phyloP scores from a whole-genome alignment of 345 rosid genomes.

The Bretschneidera sinensis region DNA sequence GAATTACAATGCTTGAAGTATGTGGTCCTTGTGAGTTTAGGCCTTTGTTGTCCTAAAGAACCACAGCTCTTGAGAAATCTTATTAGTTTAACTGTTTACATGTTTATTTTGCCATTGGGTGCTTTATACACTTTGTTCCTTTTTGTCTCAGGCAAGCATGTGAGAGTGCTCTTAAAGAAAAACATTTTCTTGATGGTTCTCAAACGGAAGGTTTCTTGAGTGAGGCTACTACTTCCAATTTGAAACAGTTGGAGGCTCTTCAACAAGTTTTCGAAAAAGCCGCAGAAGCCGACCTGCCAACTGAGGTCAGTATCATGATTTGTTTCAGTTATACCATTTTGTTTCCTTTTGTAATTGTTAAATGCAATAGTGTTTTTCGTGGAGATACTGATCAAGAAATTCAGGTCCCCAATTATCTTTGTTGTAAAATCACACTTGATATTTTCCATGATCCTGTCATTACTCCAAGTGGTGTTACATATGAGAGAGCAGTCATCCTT shows the following conservation, averaged over 20 bases:
- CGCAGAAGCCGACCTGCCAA: constrained; percentile 56
- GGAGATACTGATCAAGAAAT: constrained; percentile 9
- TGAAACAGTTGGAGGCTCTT: constrained; percentile 46
- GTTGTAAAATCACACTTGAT: constrained; percentile 88
- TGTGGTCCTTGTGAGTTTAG: constrained; percentile 38
- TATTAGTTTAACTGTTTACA: constrained; percentile 1
- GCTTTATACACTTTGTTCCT: constrained; percentile 15
- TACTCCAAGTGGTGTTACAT: constrained; percentile 81
- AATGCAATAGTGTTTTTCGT: not conserved
- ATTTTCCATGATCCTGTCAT: constrained; percentile 86
- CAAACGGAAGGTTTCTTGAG: constrained; percentile 49
- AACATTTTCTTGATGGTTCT: constrained; percentile 42
- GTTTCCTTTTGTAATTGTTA: not conserved
- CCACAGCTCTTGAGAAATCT: too few relatives aligned
- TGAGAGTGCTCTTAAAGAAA: constrained; percentile 69
- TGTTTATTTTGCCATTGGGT: not conserved
- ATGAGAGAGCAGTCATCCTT: constrained; percentile 82
- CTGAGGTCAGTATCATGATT: constrained; percentile 41
- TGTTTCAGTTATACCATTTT: not conserved
- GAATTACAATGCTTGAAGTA: constrained; percentile 82
- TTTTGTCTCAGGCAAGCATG: constrained; percentile 62
- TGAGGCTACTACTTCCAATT: constrained; percentile 33
- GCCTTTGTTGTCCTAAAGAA: not conserved
- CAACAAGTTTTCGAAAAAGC: constrained; percentile 59
- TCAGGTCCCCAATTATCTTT: constrained; percentile 87